Evolutionary conservation across 176 grass and related monocot species (phyloP), one percentile per base, ranked within the genome.

Genomic region (Juncus inflexus): DNA sequence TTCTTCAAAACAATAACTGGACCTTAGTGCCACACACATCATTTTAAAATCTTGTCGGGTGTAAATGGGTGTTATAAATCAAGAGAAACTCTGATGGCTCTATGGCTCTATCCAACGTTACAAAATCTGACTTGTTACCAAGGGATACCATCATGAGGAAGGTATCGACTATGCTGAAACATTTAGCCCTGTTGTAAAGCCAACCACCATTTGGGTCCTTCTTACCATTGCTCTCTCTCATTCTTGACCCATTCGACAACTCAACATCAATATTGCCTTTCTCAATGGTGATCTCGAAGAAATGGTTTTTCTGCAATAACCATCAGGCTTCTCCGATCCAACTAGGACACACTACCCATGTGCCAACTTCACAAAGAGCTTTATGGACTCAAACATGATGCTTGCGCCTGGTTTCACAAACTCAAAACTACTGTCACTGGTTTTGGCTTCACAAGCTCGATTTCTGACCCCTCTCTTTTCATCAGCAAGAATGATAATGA

Each of bases 281-380:
- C 56, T 61, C 12, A 61, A 61, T 36, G 56, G 56, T 19, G 56
- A 61, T 61, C 56, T 61, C 12, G 56, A 61, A 36, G 56, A 61
- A 36, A 61, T 2, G 0, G 2, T 61, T 36, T 60, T 19, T 61
- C 1, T 61, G 56, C 56, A 61, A 36, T 2, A 61, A 36, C 56
- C 56, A 19, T 7, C 13, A 11, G 28, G 1, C 6, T 61, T 61
- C 12, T 6, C 6, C 12, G 56, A 61, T 3, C 56, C 13, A 6
- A 8, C 56, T 61, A 4, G 4, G 4, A 4, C 28, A 36, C 11
- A 5, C 7, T n/a, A 8, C 12, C n/a, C n/a, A 2, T 61, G 56
- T 61, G 56, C 28, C 28, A 8, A 6, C 13, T 61, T 7, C 4
- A 19, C 4, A 61, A 36, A 11, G 13, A 0, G 0, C 56, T 61